Base-by-base conservation (phyloP, 768 basidiomycete species). In the Pulveroboletus sp. region DNA sequence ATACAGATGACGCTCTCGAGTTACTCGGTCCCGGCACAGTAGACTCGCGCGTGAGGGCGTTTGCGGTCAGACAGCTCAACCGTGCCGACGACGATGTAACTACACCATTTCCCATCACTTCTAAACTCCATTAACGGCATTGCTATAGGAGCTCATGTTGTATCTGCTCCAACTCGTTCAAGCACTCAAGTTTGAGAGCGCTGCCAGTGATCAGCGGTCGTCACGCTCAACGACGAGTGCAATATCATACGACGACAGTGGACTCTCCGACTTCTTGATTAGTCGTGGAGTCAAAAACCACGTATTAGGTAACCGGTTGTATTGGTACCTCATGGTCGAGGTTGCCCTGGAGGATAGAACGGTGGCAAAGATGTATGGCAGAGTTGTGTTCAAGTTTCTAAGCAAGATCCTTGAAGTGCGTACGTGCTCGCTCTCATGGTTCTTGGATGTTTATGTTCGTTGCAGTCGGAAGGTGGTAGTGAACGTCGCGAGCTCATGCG, bases 251-350 rank as follows among this genome's bases (percentile, higher is more conserved):
- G 89, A 92, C 40, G 93, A 96, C 54, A 93, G 90, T 57, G 93
- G 94, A 1, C 76, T 99, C 8, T 86, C 93, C 1, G 93, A 95
- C 58, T 97, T 98, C 64, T 74, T 99, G 43, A 89, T 98, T 45
- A 70, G 80, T 6, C 80, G 94, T 18, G 91, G 90, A 15, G 90
- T 92, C 11, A 74, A 79, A 56, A 95, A 95, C 60, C 76, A 76
- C 3, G 77, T 95, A 1, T 73, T 99, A 2, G 96, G 94, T 0
- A 97, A 97, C 59, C 78, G 90, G 24, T 74, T 98, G 56, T 89
- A 95, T 65, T 98, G 96, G 96, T 99, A 98, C 60, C 82, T 98
- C 48, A 93, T 93, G 82, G 94, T 98, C 5, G 96, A 98, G 65
- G 84, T 93, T 15, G 89, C 91, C 18, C 70, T 90, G 39, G 90